A percentile compares a stretch with the other conserved stretches of the same genome.
These are phyloP conservation scores for Coffea humblotiana DNA, from an alignment of 305 asterid genomes.

Conservation along the genomic window DNA sequence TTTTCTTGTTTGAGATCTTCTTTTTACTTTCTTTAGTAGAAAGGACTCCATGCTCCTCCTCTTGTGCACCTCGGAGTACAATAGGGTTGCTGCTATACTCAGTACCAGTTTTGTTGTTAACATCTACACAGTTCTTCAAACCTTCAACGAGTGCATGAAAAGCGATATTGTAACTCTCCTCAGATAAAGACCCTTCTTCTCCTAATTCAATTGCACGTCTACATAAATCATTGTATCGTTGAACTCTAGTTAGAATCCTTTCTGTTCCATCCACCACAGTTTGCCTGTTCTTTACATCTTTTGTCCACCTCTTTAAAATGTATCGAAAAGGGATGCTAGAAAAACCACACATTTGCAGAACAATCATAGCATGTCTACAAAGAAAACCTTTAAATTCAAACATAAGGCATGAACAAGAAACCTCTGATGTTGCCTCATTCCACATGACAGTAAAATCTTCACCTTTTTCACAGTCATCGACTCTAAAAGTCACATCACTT, in stretches of 20 bases:
- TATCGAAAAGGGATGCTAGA: constrained; percentile 76
- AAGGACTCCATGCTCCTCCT: constrained; percentile 49
- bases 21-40: constrained; percentile 56
- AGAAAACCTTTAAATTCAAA: constrained; percentile 86
- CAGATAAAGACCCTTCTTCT: constrained; percentile 80
- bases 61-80: constrained; percentile 59
- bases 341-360: constrained; percentile 88
- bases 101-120: constrained; percentile 58
- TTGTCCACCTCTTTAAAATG: constrained; percentile 89
- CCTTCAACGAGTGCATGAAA: constrained; percentile 75
- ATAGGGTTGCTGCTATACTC: constrained; percentile 51
- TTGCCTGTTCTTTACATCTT: constrained; percentile 71
- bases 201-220: constrained; percentile 78
- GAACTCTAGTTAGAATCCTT: constrained; percentile 65
- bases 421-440: constrained; percentile 64
- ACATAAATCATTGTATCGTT: constrained; percentile 81
- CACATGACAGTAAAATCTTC: constrained; percentile 71
- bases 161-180: constrained; percentile 70
- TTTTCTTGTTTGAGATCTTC: constrained; percentile 66
- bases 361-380: constrained; percentile 91
- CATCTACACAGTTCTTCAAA: constrained; percentile 70
- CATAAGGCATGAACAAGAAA: constrained; percentile 86
- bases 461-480: constrained; percentile 77
- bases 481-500: constrained; percentile 53
- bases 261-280: constrained; percentile 51